Evolutionary conservation across 352 stramenopile genomes (phyloP).

Genomic region (Phytophthora citricola): DNA sequence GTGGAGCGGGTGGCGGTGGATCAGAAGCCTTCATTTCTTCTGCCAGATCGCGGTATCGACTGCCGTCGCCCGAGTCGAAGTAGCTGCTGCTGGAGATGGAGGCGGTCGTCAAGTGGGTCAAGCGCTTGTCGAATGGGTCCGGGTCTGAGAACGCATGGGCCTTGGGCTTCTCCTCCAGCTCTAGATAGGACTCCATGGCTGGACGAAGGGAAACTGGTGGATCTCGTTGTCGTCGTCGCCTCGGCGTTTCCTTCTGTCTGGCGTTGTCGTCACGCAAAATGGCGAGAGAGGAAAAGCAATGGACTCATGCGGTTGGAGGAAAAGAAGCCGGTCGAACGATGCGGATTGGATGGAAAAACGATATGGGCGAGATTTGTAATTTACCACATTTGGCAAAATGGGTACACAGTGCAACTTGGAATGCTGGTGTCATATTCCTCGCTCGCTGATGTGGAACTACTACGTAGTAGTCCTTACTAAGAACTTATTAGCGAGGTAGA

Average conservation of each 20-base stretch:
- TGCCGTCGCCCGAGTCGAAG: constrained; percentile 31
- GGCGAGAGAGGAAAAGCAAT: constrained; percentile 10
- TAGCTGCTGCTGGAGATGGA: constrained; percentile 38
- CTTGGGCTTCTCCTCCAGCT: constrained; percentile 28
- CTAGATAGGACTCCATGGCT: constrained; percentile 8
- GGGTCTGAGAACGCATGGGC: constrained; percentile 3
- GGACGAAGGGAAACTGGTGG: constrained; percentile 2
- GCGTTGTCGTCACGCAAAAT: constrained; percentile 20
- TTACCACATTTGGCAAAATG: constrained; percentile 1
- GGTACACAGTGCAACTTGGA: background rate
- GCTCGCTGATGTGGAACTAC: too few relatives aligned
- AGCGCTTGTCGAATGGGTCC: constrained; percentile 19
- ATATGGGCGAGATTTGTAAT: constrained; percentile 1
- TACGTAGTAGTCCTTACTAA: too few relatives aligned
- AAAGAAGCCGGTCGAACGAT: background rate
- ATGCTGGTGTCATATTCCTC: background rate
- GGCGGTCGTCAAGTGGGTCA: constrained; percentile 18
- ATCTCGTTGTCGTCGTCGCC: constrained; percentile 10
- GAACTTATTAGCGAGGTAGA: too few relatives aligned
- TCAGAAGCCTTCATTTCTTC: constrained; percentile 12
- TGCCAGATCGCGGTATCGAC: constrained; percentile 16
- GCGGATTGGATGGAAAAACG: constrained; percentile 12
- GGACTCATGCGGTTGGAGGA: constrained; percentile 4
- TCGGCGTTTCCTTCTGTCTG: constrained; percentile 17
- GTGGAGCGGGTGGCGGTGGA: constrained; percentile 7